Base-by-base conservation (phyloP, 2,329 filamentous ascomycete genomes). In the Paracoccidioides lutzii region DNA sequence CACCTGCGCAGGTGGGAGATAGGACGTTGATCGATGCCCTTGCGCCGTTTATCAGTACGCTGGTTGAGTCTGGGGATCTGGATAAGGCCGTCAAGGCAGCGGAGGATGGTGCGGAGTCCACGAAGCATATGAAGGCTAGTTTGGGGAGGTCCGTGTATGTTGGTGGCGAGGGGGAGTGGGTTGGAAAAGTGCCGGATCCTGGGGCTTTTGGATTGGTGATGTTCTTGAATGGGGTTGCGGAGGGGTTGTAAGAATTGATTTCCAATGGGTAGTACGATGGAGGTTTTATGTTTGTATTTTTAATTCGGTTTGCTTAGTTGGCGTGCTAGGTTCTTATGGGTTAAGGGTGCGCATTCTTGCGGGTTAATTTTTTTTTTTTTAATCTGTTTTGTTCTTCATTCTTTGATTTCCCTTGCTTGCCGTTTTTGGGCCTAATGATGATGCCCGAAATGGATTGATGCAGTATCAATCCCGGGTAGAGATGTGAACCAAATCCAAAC, bases 121-220 rank as follows among this genome's bases (percentile, higher is more conserved):
- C 93, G 22, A 95, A 90, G 75, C 87, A 85, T 30, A 96, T 98
- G 90, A 82, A 86, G 69, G 88, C 93, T 44, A 93, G 85, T 63
- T 75, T 98, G 43, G 93, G 93, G 6, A 76, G 89, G 57, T 82
- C 85, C 1, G 88, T 93, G 9, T 94, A 94, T 68, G 82, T 95
- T 52, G 88, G 87, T 59, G 86, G 85, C 44, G 72, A 75, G 62
- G 64, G 66, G 4, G 59, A 80, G 76, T 67, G 86, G 85, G 14
- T 90, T 78, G 73, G 82, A 82, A 73, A 87, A 63, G 79, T 89
- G 15, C 84, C 85, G 15, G 86, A 89, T 72, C 86, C 86, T 2
- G 84, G 84, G 33, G 84, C 84, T 5, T 78, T 81, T 57, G 93
- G 93, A n/a, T 82, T 97, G 61, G 84, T 85, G 38, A 82, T 84